Percentiles rank a stretch among this genome's conserved stretches.
These are phyloP conservation scores for Amoebophrya sp. DNA, from an alignment of 169 alveolate genomes.

Conservation along the genomic window DNA sequence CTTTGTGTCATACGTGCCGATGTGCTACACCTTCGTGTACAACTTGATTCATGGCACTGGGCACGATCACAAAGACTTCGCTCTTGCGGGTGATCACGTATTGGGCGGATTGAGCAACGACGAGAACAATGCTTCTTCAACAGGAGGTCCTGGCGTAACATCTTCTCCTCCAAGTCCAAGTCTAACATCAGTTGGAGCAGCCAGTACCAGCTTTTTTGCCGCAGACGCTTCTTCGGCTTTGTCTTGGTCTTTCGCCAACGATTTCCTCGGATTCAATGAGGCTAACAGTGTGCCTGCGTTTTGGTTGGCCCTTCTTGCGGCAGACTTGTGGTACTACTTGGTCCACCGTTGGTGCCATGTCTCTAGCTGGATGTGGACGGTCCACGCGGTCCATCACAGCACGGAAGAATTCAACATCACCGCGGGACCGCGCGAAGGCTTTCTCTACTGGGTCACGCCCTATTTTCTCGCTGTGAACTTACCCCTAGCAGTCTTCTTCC, in stretches of 20 bases:
- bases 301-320: background rate
- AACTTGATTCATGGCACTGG: too few relatives aligned
- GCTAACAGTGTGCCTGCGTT: background rate
- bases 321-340: background rate
- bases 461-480: conserved; percentile 2
- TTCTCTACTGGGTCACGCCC: conserved; percentile 26
- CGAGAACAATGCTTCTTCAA: background rate
- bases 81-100: too few relatives aligned
- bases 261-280: background rate
- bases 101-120: background rate
- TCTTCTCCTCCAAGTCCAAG: too few relatives aligned
- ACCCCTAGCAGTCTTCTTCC: background rate
- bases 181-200: too few relatives aligned
- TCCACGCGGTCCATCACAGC: background rate
- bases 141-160: too few relatives aligned
- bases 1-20: background rate
- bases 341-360: conserved; percentile 21
- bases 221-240: too few relatives aligned
- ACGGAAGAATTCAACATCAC: conserved; percentile 17
- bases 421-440: conserved; percentile 6
- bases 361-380: background rate
- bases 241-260: background rate
- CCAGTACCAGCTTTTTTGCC: background rate
- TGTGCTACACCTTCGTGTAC: conserved; percentile 26
- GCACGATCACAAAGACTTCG: too few relatives aligned